phyloP scores from a whole-genome alignment of 352 stramenopile species.

The Phytophthora meadii region DNA sequence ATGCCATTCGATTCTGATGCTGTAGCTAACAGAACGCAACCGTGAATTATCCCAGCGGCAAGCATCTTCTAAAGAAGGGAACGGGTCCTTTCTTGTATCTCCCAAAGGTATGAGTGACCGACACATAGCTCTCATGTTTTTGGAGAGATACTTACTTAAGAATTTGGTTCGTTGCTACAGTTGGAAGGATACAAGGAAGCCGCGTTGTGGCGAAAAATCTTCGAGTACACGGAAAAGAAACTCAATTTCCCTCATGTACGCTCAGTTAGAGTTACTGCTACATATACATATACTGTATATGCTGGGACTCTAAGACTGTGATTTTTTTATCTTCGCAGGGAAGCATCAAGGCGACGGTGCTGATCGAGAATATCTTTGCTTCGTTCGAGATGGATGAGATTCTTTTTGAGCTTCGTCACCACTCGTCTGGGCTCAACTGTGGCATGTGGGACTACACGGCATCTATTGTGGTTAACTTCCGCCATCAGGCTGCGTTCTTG shows the following conservation, averaged over 20 bases:
- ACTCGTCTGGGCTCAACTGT: constrained; percentile 96
- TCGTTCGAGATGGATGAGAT: constrained; percentile 98
- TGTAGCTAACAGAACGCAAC: not conserved
- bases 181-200: constrained; percentile 95
- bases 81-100: constrained; percentile 95
- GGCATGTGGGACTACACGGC: constrained; percentile 98
- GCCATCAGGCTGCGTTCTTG: constrained; percentile 77
- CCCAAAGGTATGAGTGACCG: constrained; percentile 72
- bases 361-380: constrained; percentile 97
- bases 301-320: too few relatives aligned
- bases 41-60: constrained; percentile 47
- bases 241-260: constrained; percentile 84
- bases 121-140: not conserved
- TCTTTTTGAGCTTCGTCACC: constrained; percentile 94
- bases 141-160: not conserved
- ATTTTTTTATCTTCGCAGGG: constrained; percentile 29
- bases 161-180: constrained; percentile 26
- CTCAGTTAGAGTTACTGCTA: not conserved
- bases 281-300: not conserved
- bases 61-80: constrained; percentile 74
- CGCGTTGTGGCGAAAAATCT: constrained; percentile 95
- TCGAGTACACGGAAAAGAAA: constrained; percentile 90
- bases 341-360: constrained; percentile 90
- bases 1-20: not conserved
- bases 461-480: constrained; percentile 95